These are phyloP conservation scores for Leccinum arenicola DNA, from an alignment of 768 basidiomycete species.

Conservation along the genomic window DNA sequence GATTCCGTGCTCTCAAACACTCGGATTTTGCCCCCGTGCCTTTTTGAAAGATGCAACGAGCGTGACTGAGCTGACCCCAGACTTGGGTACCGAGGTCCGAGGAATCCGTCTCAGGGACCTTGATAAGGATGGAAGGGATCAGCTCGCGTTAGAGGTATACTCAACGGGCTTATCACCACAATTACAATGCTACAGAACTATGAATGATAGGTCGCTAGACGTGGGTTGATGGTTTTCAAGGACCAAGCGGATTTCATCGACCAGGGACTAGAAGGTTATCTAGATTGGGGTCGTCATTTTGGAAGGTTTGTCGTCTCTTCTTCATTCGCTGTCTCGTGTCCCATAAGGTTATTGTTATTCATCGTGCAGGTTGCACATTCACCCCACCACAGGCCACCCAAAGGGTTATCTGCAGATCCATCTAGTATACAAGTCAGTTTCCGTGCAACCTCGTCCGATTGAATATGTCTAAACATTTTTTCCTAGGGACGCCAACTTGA, in stretches of 20 bases:
- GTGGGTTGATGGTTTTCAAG: slow-evolving; percentile 74
- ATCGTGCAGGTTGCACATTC: slow-evolving; percentile 61
- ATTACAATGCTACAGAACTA: slow-evolving; percentile 1
- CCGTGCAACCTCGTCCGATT: background rate
- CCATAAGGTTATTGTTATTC: background rate
- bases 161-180: background rate
- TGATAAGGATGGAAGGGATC: slow-evolving; percentile 56
- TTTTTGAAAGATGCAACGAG: slow-evolving; percentile 63
- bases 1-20: slow-evolving; percentile 61
- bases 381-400: slow-evolving; percentile 82
- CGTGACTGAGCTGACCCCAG: slow-evolving; percentile 65
- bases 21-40: slow-evolving; percentile 60
- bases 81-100: slow-evolving; percentile 41
- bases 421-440: slow-evolving; percentile 64
- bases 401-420: slow-evolving; percentile 71
- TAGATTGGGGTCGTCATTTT: slow-evolving; percentile 69
- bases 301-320: slow-evolving; percentile 44
- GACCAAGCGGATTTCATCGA: slow-evolving; percentile 79
- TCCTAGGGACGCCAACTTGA: slow-evolving; percentile 59
- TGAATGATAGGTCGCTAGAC: slow-evolving; percentile 54
- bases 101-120: slow-evolving; percentile 67
- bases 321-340: background rate
- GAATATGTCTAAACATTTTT: background rate
- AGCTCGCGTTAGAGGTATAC: slow-evolving; percentile 66
- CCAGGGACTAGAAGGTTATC: slow-evolving; percentile 60